A percentile compares a stretch with the other conserved stretches of the same genome.
These are phyloP conservation scores for Rauvolfia tetraphylla DNA, from an alignment of 257 asterid genomes.

Conservation along the genomic window DNA sequence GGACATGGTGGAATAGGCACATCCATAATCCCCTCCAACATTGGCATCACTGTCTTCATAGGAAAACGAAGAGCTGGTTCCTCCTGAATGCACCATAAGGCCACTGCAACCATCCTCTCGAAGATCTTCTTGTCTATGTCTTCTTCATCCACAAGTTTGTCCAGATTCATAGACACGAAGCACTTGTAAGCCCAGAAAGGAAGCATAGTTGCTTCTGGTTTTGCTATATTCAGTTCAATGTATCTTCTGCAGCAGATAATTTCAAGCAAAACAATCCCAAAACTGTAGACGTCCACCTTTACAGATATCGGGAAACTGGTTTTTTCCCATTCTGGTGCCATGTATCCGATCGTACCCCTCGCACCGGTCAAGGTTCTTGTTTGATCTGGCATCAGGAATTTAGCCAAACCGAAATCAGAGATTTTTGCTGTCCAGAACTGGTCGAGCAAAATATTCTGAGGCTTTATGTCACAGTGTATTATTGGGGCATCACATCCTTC, in stretches of 20 bases:
- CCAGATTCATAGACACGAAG: constrained; percentile 9
- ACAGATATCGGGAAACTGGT: constrained; percentile 18
- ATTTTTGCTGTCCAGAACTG: constrained; percentile 23
- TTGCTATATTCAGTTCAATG: constrained; percentile 10
- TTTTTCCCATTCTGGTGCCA: constrained; percentile 30
- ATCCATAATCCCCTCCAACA: constrained; percentile 26
- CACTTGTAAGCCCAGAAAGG: constrained; percentile 26
- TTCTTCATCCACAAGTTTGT: constrained; percentile 16
- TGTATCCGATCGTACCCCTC: constrained; percentile 29
- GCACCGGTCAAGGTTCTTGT: constrained; percentile 27
- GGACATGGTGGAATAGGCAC: constrained; percentile 31
- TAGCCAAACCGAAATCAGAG: constrained; percentile 27
- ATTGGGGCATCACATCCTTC: constrained; percentile 32
- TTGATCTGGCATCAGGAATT: constrained; percentile 29
- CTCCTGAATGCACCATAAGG: constrained; percentile 28
- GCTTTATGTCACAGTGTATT: constrained; percentile 28
- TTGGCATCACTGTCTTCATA: constrained; percentile 24
- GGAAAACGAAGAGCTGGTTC: constrained; percentile 25
- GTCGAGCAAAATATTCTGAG: constrained; percentile 28
- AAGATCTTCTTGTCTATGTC: constrained; percentile 21
- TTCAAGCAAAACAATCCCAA: constrained; percentile 28
- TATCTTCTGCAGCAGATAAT: constrained; percentile 24
- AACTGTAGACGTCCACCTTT: constrained; percentile 29
- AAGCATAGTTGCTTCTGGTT: constrained; percentile 22
- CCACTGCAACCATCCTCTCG: constrained; percentile 25